Evolutionary conservation across 345 rosid species (phyloP).

Genomic region (Lepidium sativum): DNA sequence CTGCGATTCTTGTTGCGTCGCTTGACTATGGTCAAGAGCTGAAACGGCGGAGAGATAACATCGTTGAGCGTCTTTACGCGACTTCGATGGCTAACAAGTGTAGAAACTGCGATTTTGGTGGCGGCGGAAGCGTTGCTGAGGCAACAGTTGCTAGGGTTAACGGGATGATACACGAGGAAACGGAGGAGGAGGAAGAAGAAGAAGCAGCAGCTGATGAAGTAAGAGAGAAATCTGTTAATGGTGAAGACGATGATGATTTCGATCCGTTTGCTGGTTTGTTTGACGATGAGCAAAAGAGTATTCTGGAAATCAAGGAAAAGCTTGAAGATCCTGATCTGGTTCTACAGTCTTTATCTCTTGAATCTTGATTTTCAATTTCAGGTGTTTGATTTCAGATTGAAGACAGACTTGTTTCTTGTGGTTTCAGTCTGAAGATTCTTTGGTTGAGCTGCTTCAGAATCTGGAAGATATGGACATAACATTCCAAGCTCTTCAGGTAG

Average conservation of each 20-base stretch:
- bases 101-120: slow-evolving; percentile 50
- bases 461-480: slow-evolving; percentile 95
- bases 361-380: neutral
- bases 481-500: slow-evolving; percentile 82
- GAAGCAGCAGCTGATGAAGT: slow-evolving; percentile 31
- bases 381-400: neutral
- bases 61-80: slow-evolving; percentile 76
- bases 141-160: slow-evolving; percentile 31
- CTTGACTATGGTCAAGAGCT: slow-evolving; percentile 58
- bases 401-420: slow-evolving; percentile 11
- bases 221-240: slow-evolving; percentile 45
- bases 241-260: slow-evolving; percentile 48
- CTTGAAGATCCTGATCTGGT: slow-evolving; percentile 97
- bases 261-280: slow-evolving; percentile 89
- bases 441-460: slow-evolving; percentile 88
- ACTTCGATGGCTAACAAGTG: slow-evolving; percentile 46
- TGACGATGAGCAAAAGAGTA: slow-evolving; percentile 83
- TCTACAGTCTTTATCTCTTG: neutral
- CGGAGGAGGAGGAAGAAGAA: slow-evolving; percentile 29
- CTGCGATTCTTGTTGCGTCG: slow-evolving; percentile 75
- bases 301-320: slow-evolving; percentile 72
- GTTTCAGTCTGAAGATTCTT: slow-evolving; percentile 70
- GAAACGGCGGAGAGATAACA: slow-evolving; percentile 63
- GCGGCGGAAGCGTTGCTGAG: slow-evolving; percentile 16
- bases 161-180: slow-evolving; percentile 29